Evolutionary conservation across 73 alveolate species (phyloP).

Genomic region (Uronychia binucleata): DNA sequence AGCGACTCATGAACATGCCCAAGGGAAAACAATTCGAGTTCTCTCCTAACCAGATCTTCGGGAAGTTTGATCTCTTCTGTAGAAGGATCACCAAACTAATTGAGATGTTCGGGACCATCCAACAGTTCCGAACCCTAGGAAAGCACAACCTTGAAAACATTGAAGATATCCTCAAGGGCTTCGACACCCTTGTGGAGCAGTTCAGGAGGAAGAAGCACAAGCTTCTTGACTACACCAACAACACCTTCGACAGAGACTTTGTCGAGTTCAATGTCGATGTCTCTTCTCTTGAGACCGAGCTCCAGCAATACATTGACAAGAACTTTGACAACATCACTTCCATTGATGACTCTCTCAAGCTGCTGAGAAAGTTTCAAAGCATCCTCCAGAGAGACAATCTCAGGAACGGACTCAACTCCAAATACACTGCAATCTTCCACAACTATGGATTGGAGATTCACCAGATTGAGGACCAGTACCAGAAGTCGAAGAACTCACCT

Average conservation of each 20-base stretch:
- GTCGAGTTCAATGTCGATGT: conserved; percentile 99
- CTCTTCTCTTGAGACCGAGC: conserved; percentile 96
- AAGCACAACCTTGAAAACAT: conserved; percentile 99
- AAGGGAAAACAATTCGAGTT: conserved; percentile 99
- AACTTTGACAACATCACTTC: conserved; percentile 95
- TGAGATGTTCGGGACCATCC: conserved; percentile 97
- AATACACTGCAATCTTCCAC: conserved; percentile 91
- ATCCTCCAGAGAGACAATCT: conserved; percentile 97
- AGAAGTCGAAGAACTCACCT: conserved; percentile 91
- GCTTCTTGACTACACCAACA: conserved; percentile 90
- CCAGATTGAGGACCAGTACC: conserved; percentile 76
- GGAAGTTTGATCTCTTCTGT: conserved; percentile 99
- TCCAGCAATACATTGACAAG: conserved; percentile 98
- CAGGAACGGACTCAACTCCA: conserved; percentile 79
- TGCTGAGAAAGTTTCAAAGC: conserved; percentile 96
- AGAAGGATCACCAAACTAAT: conserved; percentile 99
- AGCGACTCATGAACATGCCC: conserved; percentile 98
- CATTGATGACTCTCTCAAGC: conserved; percentile 97
- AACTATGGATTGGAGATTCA: conserved; percentile 92
- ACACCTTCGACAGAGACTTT: conserved; percentile 99
- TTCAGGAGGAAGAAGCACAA: conserved; percentile 96
- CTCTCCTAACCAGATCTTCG: conserved; percentile 99
- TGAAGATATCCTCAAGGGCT: conserved; percentile 91
- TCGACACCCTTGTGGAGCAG: conserved; percentile 93
- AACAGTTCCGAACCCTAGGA: conserved; percentile 96